A percentile compares a stretch with the other conserved stretches of the same genome.
These are phyloP conservation scores for Zasmidium angulare DNA, from an alignment of 2,329 filamentous ascomycete species.

Conservation along the genomic window DNA sequence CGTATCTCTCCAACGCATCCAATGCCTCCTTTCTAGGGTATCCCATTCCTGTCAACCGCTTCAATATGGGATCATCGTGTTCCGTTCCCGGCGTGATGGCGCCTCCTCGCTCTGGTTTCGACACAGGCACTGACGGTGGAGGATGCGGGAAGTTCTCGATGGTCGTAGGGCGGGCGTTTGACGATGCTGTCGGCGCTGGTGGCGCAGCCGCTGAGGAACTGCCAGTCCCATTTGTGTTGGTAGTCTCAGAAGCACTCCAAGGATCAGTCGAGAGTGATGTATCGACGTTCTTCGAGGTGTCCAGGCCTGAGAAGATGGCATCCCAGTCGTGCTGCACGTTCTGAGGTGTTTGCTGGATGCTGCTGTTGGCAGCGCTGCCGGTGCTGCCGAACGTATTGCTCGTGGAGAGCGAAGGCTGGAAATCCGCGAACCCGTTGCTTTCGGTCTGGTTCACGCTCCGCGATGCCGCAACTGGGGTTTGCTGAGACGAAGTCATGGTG, in stretches of 20 bases:
- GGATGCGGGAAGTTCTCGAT: not conserved
- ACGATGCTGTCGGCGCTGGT: conserved; percentile 15
- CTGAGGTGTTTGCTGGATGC: conserved; percentile 39
- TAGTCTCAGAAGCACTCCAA: conserved; percentile 23
- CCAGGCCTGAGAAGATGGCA: conserved; percentile 81
- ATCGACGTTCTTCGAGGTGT: conserved; percentile 45
- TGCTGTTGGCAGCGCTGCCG: conserved; percentile 13
- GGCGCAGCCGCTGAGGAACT: conserved; percentile 16
- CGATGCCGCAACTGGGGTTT: conserved; percentile 38
- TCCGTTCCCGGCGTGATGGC: conserved; percentile 71
- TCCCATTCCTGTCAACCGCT: conserved; percentile 86
- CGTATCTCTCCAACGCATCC: conserved; percentile 83
- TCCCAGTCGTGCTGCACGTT: conserved; percentile 79
- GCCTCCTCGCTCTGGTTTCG: conserved; percentile 50
- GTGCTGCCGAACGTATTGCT: conserved; percentile 15
- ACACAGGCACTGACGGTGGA: conserved; percentile 5
- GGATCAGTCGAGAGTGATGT: conserved; percentile 31
- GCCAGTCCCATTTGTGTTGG: conserved; percentile 11
- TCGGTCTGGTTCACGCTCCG: conserved; percentile 17
- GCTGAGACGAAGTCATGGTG: conserved; percentile 43
- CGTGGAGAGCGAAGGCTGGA: conserved; percentile 20
- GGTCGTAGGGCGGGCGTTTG: conserved; percentile 10
- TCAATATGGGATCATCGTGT: conserved; percentile 88
- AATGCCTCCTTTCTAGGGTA: conserved; percentile 74
- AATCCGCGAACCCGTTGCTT: conserved; percentile 30